These are phyloP conservation scores for Lepidium aucheri DNA, from an alignment of 345 rosid species.

Conservation along the genomic window DNA sequence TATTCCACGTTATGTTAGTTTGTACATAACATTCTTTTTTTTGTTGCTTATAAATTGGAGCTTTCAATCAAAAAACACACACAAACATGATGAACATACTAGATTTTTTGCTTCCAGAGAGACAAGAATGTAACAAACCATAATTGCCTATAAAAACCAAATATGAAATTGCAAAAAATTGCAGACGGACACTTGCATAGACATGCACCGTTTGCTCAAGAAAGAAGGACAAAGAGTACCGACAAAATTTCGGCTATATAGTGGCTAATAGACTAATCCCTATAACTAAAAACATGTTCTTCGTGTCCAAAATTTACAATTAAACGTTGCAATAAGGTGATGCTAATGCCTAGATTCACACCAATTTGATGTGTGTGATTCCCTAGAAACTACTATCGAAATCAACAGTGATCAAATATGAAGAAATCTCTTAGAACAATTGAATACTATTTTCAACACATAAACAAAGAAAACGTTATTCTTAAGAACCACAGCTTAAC, in stretches of 20 bases:
- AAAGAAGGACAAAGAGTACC: background rate
- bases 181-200: background rate
- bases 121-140: background rate
- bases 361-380: conserved; percentile 1
- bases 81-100: background rate
- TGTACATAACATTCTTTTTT: too few species aligned
- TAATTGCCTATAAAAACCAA: background rate
- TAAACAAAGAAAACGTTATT: background rate
- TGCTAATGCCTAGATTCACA: background rate
- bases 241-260: background rate
- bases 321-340: background rate
- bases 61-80: background rate
- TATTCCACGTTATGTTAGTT: too few species aligned
- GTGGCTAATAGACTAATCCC: background rate
- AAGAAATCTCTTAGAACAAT: background rate
- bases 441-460: background rate
- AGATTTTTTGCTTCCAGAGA: background rate
- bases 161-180: background rate
- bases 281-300: background rate
- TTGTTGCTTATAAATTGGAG: too few species aligned
- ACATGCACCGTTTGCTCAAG: background rate
- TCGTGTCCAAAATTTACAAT: background rate
- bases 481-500: background rate
- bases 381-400: background rate
- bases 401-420: background rate